Base-by-base conservation (phyloP, 345 rosid genomes). In the Atalantia buxifolia region DNA sequence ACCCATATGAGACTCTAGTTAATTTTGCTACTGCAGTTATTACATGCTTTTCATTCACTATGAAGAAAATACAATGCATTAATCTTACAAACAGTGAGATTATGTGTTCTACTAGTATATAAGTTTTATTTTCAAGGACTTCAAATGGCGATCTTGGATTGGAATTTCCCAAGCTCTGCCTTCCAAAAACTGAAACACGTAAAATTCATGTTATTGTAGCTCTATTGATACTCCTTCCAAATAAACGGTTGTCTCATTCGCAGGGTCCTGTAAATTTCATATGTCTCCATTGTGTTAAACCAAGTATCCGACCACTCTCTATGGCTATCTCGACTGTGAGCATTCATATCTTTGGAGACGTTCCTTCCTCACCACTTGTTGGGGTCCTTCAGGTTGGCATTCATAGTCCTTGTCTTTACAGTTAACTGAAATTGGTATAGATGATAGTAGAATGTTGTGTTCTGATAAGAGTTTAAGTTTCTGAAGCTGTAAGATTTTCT, bases 261-360 rank as follows among this genome's bases (percentile, higher is more conserved):
- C 84, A 90, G 93, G 93, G 85, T 69, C 93, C 93, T 9, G 93
- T 90, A 63, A 90, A 88, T 85, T 88, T 63, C n/a, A 53, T 86
- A 42, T 81, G 75, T 77, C 91, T 88, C 61, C 93, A 90, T 40
- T 85, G 88, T 85, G 91, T 90, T 53, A 84, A 85, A 76, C 93
- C 93, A 55, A 86, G 90, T 78, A 0, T 90, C 84, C 84, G 93
- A 70, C 88, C 93, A 0, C 31, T 90, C 28, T 85, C 91, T 25
- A 90, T 90, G 91, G 91, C 93, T 50, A 84, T 90, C 55, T 86
- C 93, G 9, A 88, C 91, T 16, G 91, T 88, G 69, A 73, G 90
- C 30, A 88, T 90, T 74, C 93, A 90, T 78, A 75, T 90, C 38
- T 88, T 90, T 50, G 91, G 91, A 30, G 93, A 90, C 66, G 93